A percentile compares a stretch with the other conserved stretches of the same genome.
phyloP scores from a whole-genome alignment of 176 grass and related monocot genomes.

The Urochloa ruziziensis region DNA sequence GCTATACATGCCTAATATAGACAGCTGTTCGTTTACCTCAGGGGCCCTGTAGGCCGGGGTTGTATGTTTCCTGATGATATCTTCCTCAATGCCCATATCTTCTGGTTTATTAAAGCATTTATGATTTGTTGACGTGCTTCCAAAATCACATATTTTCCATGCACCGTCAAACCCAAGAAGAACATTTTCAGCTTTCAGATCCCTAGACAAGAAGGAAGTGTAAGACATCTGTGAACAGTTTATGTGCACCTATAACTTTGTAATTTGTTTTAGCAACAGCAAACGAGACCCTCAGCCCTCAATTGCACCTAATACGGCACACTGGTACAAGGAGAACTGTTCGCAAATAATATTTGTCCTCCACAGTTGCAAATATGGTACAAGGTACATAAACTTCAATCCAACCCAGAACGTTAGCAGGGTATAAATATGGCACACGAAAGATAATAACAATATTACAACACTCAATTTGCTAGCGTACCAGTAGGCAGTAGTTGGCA shows the following conservation, averaged over 20 bases:
- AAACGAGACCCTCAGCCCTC: neutral
- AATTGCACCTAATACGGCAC: neutral
- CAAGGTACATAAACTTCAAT: constrained; percentile 15
- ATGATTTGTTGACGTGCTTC: constrained; percentile 84
- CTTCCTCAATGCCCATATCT: constrained; percentile 90
- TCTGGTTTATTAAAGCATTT: constrained; percentile 82
- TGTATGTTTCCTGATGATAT: constrained; percentile 84
- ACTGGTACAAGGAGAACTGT: neutral
- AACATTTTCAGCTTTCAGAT: constrained; percentile 89
- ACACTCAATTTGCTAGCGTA: neutral
- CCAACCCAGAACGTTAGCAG: neutral
- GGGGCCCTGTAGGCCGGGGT: constrained; percentile 88
- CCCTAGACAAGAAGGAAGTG: constrained; percentile 34
- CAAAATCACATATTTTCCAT: constrained; percentile 92
- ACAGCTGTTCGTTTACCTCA: constrained; percentile 51
- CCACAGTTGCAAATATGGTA: constrained; percentile 1
- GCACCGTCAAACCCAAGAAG: constrained; percentile 83
- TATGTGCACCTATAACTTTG: neutral
- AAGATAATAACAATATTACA: neutral
- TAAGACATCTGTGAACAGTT: constrained; percentile 8
- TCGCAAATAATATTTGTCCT: constrained; percentile 5
- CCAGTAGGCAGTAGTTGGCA: neutral
- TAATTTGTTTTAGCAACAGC: neutral
- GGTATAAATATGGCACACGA: constrained; percentile 3
- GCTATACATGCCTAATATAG: no score